phyloP scores from a whole-genome alignment of 2,329 filamentous ascomycete genomes.

The Didymella arachidicola region DNA sequence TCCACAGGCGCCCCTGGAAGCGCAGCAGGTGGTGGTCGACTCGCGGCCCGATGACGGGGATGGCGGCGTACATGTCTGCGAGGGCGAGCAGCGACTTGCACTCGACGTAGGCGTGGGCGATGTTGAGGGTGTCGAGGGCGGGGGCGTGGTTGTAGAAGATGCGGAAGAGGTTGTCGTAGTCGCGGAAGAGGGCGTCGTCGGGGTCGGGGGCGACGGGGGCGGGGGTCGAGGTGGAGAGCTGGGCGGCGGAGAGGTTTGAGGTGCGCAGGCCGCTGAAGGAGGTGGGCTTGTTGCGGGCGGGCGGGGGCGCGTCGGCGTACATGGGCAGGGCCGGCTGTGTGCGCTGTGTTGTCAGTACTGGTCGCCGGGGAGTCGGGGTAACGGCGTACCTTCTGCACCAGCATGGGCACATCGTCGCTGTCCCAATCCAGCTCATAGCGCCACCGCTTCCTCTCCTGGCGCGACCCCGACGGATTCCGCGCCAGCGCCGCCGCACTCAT shows the following conservation, averaged over 20 bases:
- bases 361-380: constrained; percentile 6
- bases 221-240: constrained; percentile 22
- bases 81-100: constrained; percentile 88
- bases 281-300: constrained; percentile 66
- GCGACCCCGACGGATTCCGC: constrained; percentile 51
- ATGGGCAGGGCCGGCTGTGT: constrained; percentile 54
- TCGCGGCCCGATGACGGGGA: constrained; percentile 84
- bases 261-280: constrained; percentile 75
- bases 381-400: constrained; percentile 76
- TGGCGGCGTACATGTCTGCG: constrained; percentile 93
- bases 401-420: constrained; percentile 79
- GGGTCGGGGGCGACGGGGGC: constrained; percentile 63
- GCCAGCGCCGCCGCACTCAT: constrained; percentile 46
- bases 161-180: constrained; percentile 95
- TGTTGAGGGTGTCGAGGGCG: constrained; percentile 81
- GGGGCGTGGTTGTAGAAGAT: constrained; percentile 96
- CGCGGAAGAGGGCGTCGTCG: constrained; percentile 77
- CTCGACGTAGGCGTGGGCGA: constrained; percentile 90
- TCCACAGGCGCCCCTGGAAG: constrained; percentile 90
- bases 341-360: background rate
- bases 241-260: constrained; percentile 51
- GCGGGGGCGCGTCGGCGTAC: constrained; percentile 59
- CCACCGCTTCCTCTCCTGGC: constrained; percentile 71
- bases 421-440: constrained; percentile 86
- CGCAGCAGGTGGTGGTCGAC: constrained; percentile 94